A percentile compares a stretch with the other conserved stretches of the same genome.
Evolutionary conservation across 2,329 filamentous ascomycete species (phyloP).

Genomic region (Colletotrichum navitas): DNA sequence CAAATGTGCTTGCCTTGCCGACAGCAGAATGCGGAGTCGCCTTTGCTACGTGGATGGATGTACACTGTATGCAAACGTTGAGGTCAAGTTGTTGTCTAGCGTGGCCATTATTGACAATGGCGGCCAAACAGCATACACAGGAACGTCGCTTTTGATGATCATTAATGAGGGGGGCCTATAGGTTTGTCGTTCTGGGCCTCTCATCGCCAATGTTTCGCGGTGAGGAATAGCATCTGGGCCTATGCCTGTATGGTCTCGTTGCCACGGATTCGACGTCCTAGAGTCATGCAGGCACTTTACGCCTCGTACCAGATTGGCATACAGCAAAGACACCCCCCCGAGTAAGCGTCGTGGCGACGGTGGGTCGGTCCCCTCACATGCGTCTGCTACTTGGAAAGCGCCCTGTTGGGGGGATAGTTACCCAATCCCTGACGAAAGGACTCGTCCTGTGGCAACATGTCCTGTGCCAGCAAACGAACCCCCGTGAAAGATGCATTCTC

Average conservation of each 20-base stretch:
- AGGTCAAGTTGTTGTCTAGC: background rate
- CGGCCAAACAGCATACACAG: background rate
- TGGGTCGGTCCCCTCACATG: conserved; percentile 12
- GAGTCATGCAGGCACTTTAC: conserved; percentile 42
- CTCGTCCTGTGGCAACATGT: too few relatives aligned
- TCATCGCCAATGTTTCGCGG: conserved; percentile 37
- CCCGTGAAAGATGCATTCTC: background rate
- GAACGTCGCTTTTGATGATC: background rate
- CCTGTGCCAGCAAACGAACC: background rate
- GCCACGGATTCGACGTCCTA: conserved; percentile 36
- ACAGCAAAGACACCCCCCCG: conserved; percentile 7
- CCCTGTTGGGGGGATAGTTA: background rate
- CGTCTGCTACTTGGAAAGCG: conserved; percentile 7
- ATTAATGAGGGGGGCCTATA: conserved; percentile 36
- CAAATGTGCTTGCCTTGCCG: conserved; percentile 12
- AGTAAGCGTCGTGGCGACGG: conserved; percentile 18
- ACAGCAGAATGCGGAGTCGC: background rate
- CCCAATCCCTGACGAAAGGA: background rate
- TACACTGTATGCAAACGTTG: conserved; percentile 1
- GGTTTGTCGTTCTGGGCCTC: conserved; percentile 33
- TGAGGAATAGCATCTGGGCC: conserved; percentile 33
- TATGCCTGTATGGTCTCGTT: conserved; percentile 38
- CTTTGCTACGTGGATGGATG: background rate
- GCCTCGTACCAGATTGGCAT: conserved; percentile 29
- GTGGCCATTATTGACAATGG: conserved; percentile 10